phyloP scores from a whole-genome alignment of 768 basidiomycete genomes.

The Mycena latifolia region DNA sequence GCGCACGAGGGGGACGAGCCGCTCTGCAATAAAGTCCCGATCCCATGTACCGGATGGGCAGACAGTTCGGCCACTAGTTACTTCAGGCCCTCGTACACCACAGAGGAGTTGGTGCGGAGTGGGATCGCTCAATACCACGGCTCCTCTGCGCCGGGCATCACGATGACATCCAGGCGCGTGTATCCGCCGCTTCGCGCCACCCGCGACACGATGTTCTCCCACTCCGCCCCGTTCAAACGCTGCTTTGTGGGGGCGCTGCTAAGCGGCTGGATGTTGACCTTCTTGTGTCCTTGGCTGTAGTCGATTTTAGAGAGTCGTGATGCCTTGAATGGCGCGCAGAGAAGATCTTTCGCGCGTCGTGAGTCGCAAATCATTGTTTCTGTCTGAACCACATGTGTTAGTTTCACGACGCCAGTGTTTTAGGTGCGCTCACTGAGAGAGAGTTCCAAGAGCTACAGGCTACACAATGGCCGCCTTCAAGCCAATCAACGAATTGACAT shows the following conservation, averaged over 20 bases:
- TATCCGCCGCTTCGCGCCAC: not conserved
- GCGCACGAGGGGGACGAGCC: no score
- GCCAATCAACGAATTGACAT: constrained; percentile 3
- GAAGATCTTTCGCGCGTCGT: not conserved
- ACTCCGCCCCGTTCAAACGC: not conserved
- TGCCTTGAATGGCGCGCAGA: not conserved
- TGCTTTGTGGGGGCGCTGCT: not conserved
- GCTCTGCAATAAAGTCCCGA: no score
- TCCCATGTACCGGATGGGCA: no score
- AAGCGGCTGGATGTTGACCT: not conserved
- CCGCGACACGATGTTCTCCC: constrained; percentile 7
- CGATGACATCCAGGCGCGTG: not conserved
- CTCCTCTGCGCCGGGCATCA: not conserved
- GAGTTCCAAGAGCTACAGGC: not conserved
- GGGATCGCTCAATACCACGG: not conserved
- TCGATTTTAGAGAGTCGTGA: constrained; percentile 1
- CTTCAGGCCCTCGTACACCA: no score
- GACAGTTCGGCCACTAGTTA: no score
- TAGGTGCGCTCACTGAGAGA: not conserved
- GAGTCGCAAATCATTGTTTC: not conserved
- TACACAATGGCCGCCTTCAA: not conserved
- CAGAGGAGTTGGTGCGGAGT: no score
- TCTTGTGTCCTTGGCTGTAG: not conserved
- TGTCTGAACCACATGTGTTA: not conserved
- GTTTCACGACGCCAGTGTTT: no score